Percentiles rank a stretch among this genome's conserved stretches.
These are phyloP conservation scores for Bryoerythrophyllum caledonicum DNA, from an alignment of 225 moss, liverwort and hornwort genomes.

Conservation along the genomic window DNA sequence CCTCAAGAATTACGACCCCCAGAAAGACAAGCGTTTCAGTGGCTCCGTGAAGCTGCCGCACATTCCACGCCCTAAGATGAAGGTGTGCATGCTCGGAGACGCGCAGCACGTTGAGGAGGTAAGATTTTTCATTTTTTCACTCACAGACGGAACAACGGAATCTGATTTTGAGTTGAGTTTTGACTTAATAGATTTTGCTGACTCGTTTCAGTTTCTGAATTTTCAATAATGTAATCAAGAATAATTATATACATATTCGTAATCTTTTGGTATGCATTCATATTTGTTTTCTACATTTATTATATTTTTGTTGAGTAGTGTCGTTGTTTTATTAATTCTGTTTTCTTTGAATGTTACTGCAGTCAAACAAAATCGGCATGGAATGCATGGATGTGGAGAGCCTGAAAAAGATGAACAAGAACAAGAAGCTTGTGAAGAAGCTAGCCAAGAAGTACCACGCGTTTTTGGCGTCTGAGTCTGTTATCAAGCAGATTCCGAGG, in stretches of 20 bases:
- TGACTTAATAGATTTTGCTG: too few relatives aligned
- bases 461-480: constrained; percentile 59
- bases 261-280: too few relatives aligned
- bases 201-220: too few relatives aligned
- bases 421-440: constrained; percentile 67
- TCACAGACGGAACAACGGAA: too few relatives aligned
- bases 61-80: constrained; percentile 84
- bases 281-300: too few relatives aligned
- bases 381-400: constrained; percentile 67
- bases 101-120: constrained; percentile 90
- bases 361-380: constrained; percentile 53
- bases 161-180: too few relatives aligned
- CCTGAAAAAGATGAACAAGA: constrained; percentile 64
- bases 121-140: too few relatives aligned
- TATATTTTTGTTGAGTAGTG: too few relatives aligned
- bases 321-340: too few relatives aligned
- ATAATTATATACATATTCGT: too few relatives aligned
- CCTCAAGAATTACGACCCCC: constrained; percentile 89
- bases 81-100: constrained; percentile 84
- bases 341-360: neutral
- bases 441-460: constrained; percentile 56
- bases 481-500: constrained; percentile 58
- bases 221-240: too few relatives aligned
- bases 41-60: constrained; percentile 83
- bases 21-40: constrained; percentile 93